phyloP scores from a whole-genome alignment of 2,329 filamentous ascomycete species.

The Fusarium sp. region DNA sequence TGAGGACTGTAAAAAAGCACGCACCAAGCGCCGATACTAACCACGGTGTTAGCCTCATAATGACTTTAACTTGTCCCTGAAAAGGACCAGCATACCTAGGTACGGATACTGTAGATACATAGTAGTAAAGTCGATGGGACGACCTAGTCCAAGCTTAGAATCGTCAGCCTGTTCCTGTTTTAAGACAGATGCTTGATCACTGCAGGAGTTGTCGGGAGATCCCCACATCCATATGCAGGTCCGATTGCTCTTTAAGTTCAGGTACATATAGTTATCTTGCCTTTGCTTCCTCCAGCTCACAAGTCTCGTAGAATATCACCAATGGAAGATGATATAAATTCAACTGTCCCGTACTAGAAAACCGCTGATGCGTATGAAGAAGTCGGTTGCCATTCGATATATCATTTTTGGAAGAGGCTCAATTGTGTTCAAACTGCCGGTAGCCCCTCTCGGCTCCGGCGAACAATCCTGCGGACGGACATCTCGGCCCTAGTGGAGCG shows the following conservation, averaged over 20 bases:
- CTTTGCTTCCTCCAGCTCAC: neutral
- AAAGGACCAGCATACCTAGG: constrained; percentile 9
- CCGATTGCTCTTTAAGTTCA: constrained; percentile 5
- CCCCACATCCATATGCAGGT: constrained; percentile 40
- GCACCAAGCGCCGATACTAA: constrained; percentile 37
- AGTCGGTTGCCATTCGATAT: neutral
- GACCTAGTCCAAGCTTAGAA: constrained; percentile 8
- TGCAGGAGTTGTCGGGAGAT: constrained; percentile 24
- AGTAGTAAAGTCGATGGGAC: neutral
- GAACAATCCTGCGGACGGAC: constrained; percentile 30
- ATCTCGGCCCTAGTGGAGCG: constrained; percentile 31
- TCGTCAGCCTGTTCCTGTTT: constrained; percentile 12
- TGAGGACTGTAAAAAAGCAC: constrained; percentile 34
- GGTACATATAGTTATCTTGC: constrained; percentile 5
- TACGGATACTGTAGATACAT: neutral
- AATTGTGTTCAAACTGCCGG: constrained; percentile 5
- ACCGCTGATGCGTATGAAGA: neutral
- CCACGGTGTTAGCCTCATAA: constrained; percentile 36
- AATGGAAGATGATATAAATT: neutral
- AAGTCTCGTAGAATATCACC: neutral
- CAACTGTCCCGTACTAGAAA: neutral
- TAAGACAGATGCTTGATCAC: constrained; percentile 24
- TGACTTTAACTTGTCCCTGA: constrained; percentile 9
- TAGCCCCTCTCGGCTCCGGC: constrained; percentile 22
- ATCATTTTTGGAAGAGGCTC: neutral